These are phyloP conservation scores for Neurospora sp. DNA, from an alignment of 495 filamentous ascomycete genomes.

Conservation along the genomic window DNA sequence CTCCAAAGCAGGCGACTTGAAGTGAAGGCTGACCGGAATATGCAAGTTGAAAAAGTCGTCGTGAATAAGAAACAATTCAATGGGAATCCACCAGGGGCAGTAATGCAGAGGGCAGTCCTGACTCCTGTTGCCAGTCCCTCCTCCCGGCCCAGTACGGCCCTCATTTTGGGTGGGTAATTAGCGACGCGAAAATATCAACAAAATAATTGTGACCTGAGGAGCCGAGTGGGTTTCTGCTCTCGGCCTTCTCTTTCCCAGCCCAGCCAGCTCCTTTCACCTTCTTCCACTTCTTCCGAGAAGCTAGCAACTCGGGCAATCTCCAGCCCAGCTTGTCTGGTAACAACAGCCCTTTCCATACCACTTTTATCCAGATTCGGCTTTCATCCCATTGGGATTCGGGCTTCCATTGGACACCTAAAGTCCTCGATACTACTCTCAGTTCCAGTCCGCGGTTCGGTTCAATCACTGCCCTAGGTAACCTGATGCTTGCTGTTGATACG, in stretches of 20 bases:
- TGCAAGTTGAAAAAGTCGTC: not conserved
- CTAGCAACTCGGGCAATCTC: not conserved
- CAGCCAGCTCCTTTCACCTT: not conserved
- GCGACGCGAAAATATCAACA: not conserved
- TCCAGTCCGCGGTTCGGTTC: not conserved
- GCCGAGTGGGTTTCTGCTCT: not conserved
- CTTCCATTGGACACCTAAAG: not conserved
- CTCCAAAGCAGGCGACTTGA: not conserved
- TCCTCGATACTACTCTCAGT: not conserved
- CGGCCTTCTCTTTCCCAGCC: not conserved
- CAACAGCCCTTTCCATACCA: not conserved
- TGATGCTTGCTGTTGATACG: not conserved
- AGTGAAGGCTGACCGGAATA: not conserved
- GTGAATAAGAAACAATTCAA: not conserved
- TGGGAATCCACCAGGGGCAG: not conserved
- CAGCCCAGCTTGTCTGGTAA: not conserved
- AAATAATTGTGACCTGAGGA: not conserved
- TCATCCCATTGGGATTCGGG: not conserved
- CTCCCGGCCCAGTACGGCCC: not conserved
- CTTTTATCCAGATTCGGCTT: not conserved
- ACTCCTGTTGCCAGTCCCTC: not conserved
- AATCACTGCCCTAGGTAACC: not conserved
- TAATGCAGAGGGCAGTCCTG: too few species aligned
- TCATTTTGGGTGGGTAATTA: constrained; percentile 1
- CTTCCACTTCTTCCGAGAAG: not conserved